Conservation (phyloP, 2,329 filamentous ascomycete genomes). For the Phoma herbarum region DNA sequence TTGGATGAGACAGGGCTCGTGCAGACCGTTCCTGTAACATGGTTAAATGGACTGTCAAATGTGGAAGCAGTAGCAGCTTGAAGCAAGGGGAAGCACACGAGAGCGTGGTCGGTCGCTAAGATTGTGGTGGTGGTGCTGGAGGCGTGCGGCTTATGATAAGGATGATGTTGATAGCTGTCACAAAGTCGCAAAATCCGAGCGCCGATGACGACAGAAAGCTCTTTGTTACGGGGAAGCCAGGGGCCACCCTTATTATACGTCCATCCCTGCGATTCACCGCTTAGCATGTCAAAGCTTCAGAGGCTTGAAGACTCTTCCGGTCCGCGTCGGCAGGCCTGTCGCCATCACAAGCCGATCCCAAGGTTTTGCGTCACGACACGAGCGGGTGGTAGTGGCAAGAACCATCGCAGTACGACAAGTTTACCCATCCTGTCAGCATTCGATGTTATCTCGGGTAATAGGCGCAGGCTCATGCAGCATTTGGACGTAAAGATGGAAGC, state of each 20-base stretch:
- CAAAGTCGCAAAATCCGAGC: conserved; percentile 19
- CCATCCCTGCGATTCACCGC: conserved; percentile 6
- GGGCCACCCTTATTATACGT: conserved; percentile 9
- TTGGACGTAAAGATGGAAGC: background rate
- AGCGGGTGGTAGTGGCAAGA: conserved; percentile 16
- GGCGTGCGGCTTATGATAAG: conserved; percentile 16
- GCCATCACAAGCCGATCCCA: conserved; percentile 14
- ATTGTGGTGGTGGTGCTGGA: conserved; percentile 29
- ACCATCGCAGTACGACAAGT: background rate
- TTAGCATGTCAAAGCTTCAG: conserved; percentile 24
- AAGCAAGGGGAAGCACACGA: conserved; percentile 44
- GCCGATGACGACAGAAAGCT: conserved; percentile 25
- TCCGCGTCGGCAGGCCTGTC: conserved; percentile 17
- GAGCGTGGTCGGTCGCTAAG: conserved; percentile 33
- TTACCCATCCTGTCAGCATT: conserved; percentile 4
- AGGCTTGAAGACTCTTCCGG: conserved; percentile 19
- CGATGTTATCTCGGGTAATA: conserved; percentile 2
- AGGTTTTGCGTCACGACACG: conserved; percentile 7
- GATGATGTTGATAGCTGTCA: conserved; percentile 26
- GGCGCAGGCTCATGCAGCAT: conserved; percentile 1
- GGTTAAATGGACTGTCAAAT: conserved; percentile 45
- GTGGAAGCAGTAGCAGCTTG: conserved; percentile 35
- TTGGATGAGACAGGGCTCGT: conserved; percentile 41
- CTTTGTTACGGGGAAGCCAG: conserved; percentile 10
- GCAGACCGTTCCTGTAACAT: conserved; percentile 44